phyloP scores from a whole-genome alignment of 768 basidiomycete species.

The Tylopilus balloui region DNA sequence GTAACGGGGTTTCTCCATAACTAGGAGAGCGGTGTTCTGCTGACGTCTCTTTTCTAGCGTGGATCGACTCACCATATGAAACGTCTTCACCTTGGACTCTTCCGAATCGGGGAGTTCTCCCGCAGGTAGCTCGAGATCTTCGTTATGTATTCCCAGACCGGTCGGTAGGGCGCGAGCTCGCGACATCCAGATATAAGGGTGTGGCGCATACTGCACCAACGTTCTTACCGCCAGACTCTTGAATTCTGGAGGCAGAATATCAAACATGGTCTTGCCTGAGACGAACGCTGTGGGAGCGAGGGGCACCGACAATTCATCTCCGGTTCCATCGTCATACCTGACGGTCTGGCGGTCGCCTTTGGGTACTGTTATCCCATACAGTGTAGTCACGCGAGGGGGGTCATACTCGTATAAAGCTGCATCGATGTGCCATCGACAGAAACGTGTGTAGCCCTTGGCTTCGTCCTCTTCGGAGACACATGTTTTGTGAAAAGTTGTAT shows the following conservation, averaged over 20 bases:
- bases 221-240: conserved; percentile 80
- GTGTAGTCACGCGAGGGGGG: conserved; percentile 79
- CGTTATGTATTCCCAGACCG: conserved; percentile 77
- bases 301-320: conserved; percentile 76
- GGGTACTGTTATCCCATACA: conserved; percentile 76
- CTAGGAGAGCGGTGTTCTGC: conserved; percentile 31
- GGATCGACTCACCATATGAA: conserved; percentile 50
- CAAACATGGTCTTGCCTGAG: conserved; percentile 80
- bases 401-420: conserved; percentile 75
- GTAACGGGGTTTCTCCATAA: conserved; percentile 92
- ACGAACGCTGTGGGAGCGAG: conserved; percentile 85
- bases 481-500: conserved; percentile 85
- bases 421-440: conserved; percentile 92
- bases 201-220: conserved; percentile 74
- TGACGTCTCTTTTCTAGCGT: background rate
- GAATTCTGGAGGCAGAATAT: conserved; percentile 60
- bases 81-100: conserved; percentile 65
- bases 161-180: conserved; percentile 70
- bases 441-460: conserved; percentile 68
- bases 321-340: conserved; percentile 83
- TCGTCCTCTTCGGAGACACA: conserved; percentile 70
- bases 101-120: conserved; percentile 79
- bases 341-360: conserved; percentile 57
- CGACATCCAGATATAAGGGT: conserved; percentile 90
- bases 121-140: conserved; percentile 64